phyloP scores from a whole-genome alignment of 305 asterid species.

The Nicotiana rustica region DNA sequence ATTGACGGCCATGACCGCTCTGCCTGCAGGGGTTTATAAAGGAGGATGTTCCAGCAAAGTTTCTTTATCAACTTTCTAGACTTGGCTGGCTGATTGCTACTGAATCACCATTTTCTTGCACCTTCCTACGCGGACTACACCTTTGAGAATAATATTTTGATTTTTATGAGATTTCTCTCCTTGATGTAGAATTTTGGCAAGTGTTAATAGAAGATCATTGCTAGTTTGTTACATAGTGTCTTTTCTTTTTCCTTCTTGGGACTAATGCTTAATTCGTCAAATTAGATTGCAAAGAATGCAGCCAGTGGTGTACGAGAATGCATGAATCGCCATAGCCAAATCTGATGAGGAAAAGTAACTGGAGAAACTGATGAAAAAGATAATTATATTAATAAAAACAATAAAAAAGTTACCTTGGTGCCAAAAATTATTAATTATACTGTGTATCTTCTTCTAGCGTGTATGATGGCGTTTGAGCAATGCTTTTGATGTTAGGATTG shows the following conservation, averaged over 20 bases:
- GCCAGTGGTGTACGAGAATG: background rate
- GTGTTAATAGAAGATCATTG: background rate
- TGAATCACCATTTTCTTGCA: conserved; percentile 12
- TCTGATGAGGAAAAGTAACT: background rate
- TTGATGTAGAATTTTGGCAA: background rate
- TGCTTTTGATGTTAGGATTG: background rate
- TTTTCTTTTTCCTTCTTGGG: background rate
- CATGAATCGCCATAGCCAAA: background rate
- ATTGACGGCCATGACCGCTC: background rate
- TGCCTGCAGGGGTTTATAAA: conserved; percentile 7
- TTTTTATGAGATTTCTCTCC: background rate
- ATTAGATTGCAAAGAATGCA: background rate
- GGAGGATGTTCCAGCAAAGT: background rate
- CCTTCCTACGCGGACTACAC: background rate
- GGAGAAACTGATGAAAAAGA: background rate
- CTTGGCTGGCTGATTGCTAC: background rate
- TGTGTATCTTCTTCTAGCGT: background rate
- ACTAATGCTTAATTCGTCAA: background rate
- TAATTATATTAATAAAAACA: background rate
- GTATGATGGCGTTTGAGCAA: background rate
- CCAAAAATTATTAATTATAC: background rate
- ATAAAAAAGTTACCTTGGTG: background rate
- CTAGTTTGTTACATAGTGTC: background rate
- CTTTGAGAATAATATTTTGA: background rate
- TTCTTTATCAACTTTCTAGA: background rate